phyloP scores from a whole-genome alignment of 2,329 filamentous ascomycete species.

The Epichloe aotearoae region DNA sequence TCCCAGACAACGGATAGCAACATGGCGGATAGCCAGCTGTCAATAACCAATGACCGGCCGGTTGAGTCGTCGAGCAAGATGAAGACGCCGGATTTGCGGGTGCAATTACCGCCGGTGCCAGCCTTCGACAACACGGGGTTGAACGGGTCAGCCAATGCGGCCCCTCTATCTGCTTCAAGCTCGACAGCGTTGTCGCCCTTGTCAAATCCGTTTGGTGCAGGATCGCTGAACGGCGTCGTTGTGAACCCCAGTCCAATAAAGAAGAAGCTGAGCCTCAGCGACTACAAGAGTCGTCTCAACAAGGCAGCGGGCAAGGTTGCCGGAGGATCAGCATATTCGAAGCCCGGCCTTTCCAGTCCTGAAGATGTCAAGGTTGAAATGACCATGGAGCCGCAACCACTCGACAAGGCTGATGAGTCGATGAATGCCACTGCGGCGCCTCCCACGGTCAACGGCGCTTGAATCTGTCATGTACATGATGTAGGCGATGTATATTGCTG shows the following conservation, averaged over 20 bases:
- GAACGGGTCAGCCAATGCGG: conserved; percentile 17
- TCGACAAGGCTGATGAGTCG: conserved; percentile 17
- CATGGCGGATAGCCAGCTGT: conserved; percentile 18
- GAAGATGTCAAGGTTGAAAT: conserved; percentile 25
- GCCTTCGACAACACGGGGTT: conserved; percentile 30
- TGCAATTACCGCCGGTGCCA: conserved; percentile 45
- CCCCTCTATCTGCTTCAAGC: conserved; percentile 33
- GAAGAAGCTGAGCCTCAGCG: conserved; percentile 54
- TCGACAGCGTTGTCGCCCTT: conserved; percentile 38
- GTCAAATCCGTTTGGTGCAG: conserved; percentile 29
- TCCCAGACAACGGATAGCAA: conserved; percentile 13
- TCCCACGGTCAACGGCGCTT: conserved; percentile 13
- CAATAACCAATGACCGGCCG: conserved; percentile 5
- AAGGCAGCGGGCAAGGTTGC: conserved; percentile 32
- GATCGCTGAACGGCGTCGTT: conserved; percentile 28
- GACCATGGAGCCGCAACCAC: conserved; percentile 17
- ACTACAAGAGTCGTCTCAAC: conserved; percentile 48
- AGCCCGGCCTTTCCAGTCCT: conserved; percentile 21
- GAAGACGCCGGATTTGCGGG: conserved; percentile 33
- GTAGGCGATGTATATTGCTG: background rate
- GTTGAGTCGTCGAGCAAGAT: conserved; percentile 14
- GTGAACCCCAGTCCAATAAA: conserved; percentile 47
- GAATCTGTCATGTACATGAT: conserved; percentile 12
- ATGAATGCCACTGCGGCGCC: conserved; percentile 5
- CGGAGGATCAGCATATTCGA: conserved; percentile 16